Evolutionary conservation across 2,329 filamentous ascomycete genomes (phyloP).

Genomic region (Xenoacremonium recifei): DNA sequence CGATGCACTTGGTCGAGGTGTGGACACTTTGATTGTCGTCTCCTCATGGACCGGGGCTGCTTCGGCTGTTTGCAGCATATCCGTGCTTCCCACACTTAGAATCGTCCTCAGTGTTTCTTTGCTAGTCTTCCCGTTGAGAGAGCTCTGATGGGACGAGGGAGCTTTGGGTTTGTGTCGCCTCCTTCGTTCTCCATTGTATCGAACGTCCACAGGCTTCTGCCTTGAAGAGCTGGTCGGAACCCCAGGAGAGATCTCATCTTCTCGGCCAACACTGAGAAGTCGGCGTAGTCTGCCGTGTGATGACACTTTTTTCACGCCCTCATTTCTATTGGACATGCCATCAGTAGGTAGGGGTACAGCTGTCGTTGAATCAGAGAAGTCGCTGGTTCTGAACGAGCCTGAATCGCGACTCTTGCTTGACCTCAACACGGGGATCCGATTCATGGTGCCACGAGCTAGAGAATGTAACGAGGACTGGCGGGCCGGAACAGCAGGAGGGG

Average conservation of each 20-base stretch:
- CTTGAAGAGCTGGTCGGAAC: too few relatives aligned
- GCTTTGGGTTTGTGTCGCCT: conserved; percentile 7
- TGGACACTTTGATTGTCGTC: background rate
- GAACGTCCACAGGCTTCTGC: too few relatives aligned
- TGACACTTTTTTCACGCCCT: too few relatives aligned
- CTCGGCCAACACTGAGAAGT: too few relatives aligned
- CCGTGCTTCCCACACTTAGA: conserved; percentile 48
- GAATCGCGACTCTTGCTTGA: conserved; percentile 17
- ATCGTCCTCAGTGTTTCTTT: conserved; percentile 50
- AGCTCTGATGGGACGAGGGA: conserved; percentile 16
- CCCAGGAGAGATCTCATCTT: too few relatives aligned
- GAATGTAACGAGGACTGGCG: conserved; percentile 13
- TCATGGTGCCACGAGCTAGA: conserved; percentile 14
- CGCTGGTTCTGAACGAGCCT: conserved; percentile 6
- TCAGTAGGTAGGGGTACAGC: too few relatives aligned
- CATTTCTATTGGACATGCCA: too few relatives aligned
- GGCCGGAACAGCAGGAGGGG: background rate
- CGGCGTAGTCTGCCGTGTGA: too few relatives aligned
- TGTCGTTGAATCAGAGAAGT: background rate
- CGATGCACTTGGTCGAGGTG: background rate
- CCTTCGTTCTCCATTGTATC: background rate
- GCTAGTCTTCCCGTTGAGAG: conserved; percentile 31
- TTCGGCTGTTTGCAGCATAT: conserved; percentile 18
- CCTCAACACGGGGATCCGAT: conserved; percentile 19
- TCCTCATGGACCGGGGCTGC: background rate